Base-by-base conservation (phyloP, 108 stramenopile genomes). In the Cyclostephanos tholiformis region DNA sequence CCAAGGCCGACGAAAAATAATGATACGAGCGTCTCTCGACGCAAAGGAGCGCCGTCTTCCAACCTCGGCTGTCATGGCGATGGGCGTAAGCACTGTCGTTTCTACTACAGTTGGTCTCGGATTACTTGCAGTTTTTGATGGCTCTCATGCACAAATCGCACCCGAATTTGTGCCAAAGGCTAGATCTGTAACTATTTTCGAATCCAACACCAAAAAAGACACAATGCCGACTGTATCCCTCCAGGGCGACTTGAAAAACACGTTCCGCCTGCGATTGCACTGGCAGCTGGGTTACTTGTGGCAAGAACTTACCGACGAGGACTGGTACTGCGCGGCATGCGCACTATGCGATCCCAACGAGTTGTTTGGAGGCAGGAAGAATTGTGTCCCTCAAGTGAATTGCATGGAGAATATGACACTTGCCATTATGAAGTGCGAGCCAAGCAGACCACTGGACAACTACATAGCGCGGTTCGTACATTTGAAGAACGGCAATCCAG, bases 391-490 rank as follows among this genome's bases (percentile, higher is more conserved):
- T 2, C 27, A 72, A 55, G 44, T 63, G 12, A 2, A 32, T 17
- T 72, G 71, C 52, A 10, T 64, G 20, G 71, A 72, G 36, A 62
- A 56, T 13, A 72, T 64, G 71, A 51, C 63, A 35, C 62, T 72
- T 0, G 71, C 44, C 8, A 17, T 72, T 22, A 36, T 39, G n/a
- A 36, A 23, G 17, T 72, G 71, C 36, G 52, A 63, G 6, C 71
- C 71, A 25, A 53, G 41, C 41, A 10, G 41, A 53, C 52, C 52
- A 20, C 20, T 25, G 52, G 52, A 53, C 2, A 8, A 53, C 0
- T 20, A 30, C 17, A 61, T 39, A 38, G 20, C 35, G 25, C 63
- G 17, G 52, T 72, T 63, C 25, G 25, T 5, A 38, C 63, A 7
- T n/a, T 17, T 16, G 52, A 52, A 17, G 38, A 38, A 52, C 50